Base-by-base conservation (phyloP, 179 eudicot species). In the Camellia oleifera region DNA sequence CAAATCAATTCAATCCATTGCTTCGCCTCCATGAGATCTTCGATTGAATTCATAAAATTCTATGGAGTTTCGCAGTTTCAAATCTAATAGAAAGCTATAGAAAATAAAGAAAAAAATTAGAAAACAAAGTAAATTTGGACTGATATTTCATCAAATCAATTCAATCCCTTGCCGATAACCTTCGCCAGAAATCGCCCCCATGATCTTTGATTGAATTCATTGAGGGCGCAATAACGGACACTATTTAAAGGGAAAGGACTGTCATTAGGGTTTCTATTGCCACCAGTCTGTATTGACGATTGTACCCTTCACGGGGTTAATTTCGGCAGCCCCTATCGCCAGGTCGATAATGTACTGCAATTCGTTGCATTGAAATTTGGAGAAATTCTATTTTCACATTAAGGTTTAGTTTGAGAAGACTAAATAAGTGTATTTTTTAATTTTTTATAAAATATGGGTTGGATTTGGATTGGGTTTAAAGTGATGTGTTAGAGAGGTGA, bases 221-320 rank as follows among this genome's bases (percentile, higher is more conserved):
- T 68, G 2, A 0, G 4, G 2, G 2, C 14, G 23, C 7, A 13
- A 26, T 26, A 26, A 32, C 13, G 48, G 26, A 8, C 20, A 32
- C 20, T 10, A 64, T 77, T 64, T 77, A 76, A 63, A 77, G 79
- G 48, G 57, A 12, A 45, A 13, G 23, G 54, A 13, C 67, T n/a
- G 57, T 15, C 11, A 40, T 50, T 77, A 77, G 79, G 79, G 79
- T 50, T 64, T 77, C 60, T 60, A 5, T 50, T 77, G 63, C 60
- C 44, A 5, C 11, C n/a, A 23, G 18, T 8, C 23, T 45, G 57
- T 48, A 23, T 64, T 14, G 79, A 64, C 79, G 45, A 64, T 2
- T 50, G 64, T 77, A 77, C 79, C 71, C 79, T 8, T 20, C 0
- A 5, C 6, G 3, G 11, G 63, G 40, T 57, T 9, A 2, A 57